These are phyloP conservation scores for Sechiopsis laciniata DNA, from an alignment of 306 rosid genomes.

Conservation along the genomic window DNA sequence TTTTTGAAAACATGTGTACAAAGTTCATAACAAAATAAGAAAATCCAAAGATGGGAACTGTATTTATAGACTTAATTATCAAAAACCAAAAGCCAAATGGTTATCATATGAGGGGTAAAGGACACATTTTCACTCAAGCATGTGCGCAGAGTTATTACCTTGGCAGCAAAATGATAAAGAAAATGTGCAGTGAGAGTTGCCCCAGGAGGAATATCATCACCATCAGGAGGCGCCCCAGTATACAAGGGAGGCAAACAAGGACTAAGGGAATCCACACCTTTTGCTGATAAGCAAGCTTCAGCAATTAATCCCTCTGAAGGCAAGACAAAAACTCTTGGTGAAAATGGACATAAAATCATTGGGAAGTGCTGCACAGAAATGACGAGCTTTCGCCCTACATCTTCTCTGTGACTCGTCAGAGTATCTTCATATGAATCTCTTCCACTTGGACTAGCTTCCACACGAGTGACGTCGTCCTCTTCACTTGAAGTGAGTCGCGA, in stretches of 20 bases:
- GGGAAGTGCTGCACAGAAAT: constrained; percentile 90
- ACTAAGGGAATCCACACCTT: constrained; percentile 65
- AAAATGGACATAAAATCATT: constrained; percentile 71
- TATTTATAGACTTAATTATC: too few relatives aligned
- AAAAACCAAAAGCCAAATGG: too few relatives aligned
- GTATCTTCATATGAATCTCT: constrained; percentile 44
- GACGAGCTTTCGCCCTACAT: constrained; percentile 48
- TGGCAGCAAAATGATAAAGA: constrained; percentile 79
- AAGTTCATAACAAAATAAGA: too few relatives aligned
- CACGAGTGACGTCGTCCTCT: constrained; percentile 36
- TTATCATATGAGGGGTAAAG: too few relatives aligned
- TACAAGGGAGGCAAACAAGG: constrained; percentile 83
- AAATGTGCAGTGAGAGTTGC: constrained; percentile 83
- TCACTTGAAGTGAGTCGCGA: constrained; percentile 41
- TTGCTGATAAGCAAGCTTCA: constrained; percentile 61
- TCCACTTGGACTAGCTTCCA: constrained; percentile 52
- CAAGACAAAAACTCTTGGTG: constrained; percentile 88
- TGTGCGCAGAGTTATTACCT: constrained; percentile 46
- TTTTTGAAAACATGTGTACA: too few relatives aligned
- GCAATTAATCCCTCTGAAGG: constrained; percentile 86
- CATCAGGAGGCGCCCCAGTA: constrained; percentile 62
- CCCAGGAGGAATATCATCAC: constrained; percentile 88
- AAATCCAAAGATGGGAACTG: too few relatives aligned
- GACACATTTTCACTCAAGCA: constrained; percentile 21
- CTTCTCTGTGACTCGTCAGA: constrained; percentile 36